A percentile compares a stretch with the other conserved stretches of the same genome.
phyloP scores from a whole-genome alignment of 257 asterid genomes.

The Salvia hispanica region DNA sequence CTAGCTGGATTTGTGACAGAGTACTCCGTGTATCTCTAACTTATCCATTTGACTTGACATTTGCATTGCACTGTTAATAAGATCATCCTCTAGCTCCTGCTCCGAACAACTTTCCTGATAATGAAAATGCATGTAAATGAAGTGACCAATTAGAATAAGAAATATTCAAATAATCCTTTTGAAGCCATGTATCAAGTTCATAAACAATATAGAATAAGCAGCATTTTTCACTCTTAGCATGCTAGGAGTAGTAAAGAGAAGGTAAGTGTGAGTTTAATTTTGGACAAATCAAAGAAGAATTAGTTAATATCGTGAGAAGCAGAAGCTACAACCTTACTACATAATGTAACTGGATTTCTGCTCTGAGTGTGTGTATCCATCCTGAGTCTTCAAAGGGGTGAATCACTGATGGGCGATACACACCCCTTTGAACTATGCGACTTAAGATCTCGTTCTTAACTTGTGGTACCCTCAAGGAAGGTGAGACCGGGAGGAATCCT shows the following conservation, averaged over 20 bases:
- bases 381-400: slow-evolving; percentile 33
- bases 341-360: slow-evolving; percentile 11
- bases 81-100: slow-evolving; percentile 49
- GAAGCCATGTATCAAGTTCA: neutral
- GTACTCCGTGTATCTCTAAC: slow-evolving; percentile 21
- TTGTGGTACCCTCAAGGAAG: slow-evolving; percentile 19
- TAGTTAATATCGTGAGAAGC: slow-evolving; percentile 24
- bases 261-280: neutral
- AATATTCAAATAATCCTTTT: neutral
- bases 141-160: slow-evolving; percentile 4
- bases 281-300: neutral
- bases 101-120: slow-evolving; percentile 23
- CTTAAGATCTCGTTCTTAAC: slow-evolving; percentile 11
- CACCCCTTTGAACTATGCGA: slow-evolving; percentile 19
- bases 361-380: slow-evolving; percentile 8
- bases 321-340: slow-evolving; percentile 10
- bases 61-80: slow-evolving; percentile 28
- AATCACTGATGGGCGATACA: slow-evolving; percentile 6
- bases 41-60: slow-evolving; percentile 10
- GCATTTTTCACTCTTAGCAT: neutral
- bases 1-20: slow-evolving; percentile 18
- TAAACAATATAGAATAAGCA: neutral
- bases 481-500: slow-evolving; percentile 1
- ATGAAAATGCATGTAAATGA: slow-evolving; percentile 8
- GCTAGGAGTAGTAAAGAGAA: neutral